Evolutionary conservation across 176 grass and related monocot genomes (phyloP), one percentile per base, ranked within the genome.

Genomic region (Elaeis guineensis): DNA sequence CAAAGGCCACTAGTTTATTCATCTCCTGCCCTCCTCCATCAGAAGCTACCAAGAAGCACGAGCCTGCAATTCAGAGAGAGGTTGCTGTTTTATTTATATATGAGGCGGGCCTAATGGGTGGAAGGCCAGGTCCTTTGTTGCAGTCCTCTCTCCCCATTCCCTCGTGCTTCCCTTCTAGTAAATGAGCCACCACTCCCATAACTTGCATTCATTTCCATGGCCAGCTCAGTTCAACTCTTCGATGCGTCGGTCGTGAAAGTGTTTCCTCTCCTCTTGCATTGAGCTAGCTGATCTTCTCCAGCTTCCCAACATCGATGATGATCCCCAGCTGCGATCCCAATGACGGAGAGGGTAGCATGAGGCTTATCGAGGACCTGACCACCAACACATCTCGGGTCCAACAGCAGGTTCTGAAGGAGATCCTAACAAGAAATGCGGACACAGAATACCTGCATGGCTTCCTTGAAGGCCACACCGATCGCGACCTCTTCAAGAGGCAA

Each of bases 331-430:
- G 56, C 57, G 76, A 91, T 65, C 88, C 83, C 4, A 71, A 83
- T 61, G 83, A 91, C 61, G 61, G 66, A 4, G 76, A 64, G 4
- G 72, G 72, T 0, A 63, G 79, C 76, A 63, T 80, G 52, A 29
- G 64, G 58, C 82, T 91, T 29, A 63, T 91, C 60, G 76, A 91
- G 67, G 79, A 78, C 14, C 74, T 91, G 50, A 91, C 83, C 60
- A 28, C 77, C 48, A 78, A 80, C 56, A 79, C 88, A 16, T 69
- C 28, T 28, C 55, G 26, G 57, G 48, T 91, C 60, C 88, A 91
- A 70, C 65, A 66, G 65, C 50, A 74, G 69, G 72, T 91, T 39
- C 80, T 91, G 22, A 0, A 25, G 11, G 79, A 80, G 76, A 78
- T 91, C 59, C 58, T 91, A 54, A 62, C 62, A 35, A 78, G 29